These are phyloP conservation scores for Pelargonium myrrhifolium DNA, from an alignment of 441 rosid genomes.

Conservation along the genomic window DNA sequence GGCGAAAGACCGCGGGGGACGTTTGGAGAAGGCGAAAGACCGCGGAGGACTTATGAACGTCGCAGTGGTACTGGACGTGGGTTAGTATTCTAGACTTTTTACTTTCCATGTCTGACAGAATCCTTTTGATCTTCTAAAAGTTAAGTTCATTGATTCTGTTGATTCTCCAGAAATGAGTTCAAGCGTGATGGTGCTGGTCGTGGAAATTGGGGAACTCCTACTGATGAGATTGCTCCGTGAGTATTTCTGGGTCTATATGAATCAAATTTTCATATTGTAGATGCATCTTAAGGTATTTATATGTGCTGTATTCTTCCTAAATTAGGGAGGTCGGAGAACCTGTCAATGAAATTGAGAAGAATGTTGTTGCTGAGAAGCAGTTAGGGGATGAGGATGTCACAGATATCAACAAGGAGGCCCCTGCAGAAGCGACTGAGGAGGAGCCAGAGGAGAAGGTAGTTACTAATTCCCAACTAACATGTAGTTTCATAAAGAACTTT, in stretches of 20 bases:
- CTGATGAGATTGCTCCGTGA: constrained; percentile 69
- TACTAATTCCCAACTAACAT: neutral
- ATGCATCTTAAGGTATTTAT: neutral
- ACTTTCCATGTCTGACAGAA: neutral
- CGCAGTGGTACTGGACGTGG: constrained; percentile 89
- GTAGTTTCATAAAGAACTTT: too few species aligned
- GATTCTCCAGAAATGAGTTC: constrained; percentile 41
- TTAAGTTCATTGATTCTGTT: neutral
- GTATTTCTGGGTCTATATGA: constrained; percentile 17
- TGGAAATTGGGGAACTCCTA: constrained; percentile 77
- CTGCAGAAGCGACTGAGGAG: constrained; percentile 43
- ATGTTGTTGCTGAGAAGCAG: constrained; percentile 49
- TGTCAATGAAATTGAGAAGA: constrained; percentile 48
- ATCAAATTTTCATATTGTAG: too few species aligned
- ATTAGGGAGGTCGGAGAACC: constrained; percentile 63
- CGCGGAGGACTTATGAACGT: constrained; percentile 62
- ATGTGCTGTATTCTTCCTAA: neutral
- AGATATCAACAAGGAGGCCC: constrained; percentile 58
- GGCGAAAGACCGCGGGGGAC: constrained; percentile 62
- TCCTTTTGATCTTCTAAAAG: neutral
- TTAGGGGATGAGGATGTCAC: constrained; percentile 48
- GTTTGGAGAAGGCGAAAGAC: too few species aligned
- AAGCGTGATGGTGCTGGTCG: constrained; percentile 92
- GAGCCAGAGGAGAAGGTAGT: constrained; percentile 74
- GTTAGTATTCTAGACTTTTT: constrained; percentile 33